Base-by-base conservation (phyloP, 2,329 filamentous ascomycete genomes). In the Penicillium occitanis region DNA sequence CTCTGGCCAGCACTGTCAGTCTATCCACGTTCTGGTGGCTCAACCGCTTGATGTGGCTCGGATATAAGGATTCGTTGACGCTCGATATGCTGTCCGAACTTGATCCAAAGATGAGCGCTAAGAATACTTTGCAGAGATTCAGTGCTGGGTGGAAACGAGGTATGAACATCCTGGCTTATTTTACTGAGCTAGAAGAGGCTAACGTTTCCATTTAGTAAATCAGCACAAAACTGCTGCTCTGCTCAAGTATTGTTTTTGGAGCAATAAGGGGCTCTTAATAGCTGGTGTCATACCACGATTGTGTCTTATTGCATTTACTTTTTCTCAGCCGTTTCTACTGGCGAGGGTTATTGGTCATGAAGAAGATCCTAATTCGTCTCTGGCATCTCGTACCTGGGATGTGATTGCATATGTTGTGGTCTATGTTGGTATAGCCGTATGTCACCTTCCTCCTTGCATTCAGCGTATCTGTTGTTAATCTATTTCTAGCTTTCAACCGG, bases 11-110 rank as follows among this genome's bases (percentile, higher is more conserved):
- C 5, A 50, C 30, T 11, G 50, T 61, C n/a, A 50, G 30, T 35
- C 22, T 37, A 48, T 35, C 28, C 10, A 22, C 28, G 7, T 85
- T 85, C 68, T 81, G 76, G 73, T 85, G 83, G 83, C 73, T 84
- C 37, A 81, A 79, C 46, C 75, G 76, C 2, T 70, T 85, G 3
- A 78, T 86, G 28, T 74, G 76, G n/a, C 73, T 74, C n/a, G 82
- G 83, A 0, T 84, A 79, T 73, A 75, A 73, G 2, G 78, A 76
- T 5, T 70, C 75, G 3, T 65, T 83, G 33, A 68, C 69, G 0
- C 70, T 82, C 0, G 74, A 80, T 5, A 80, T 83, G 62, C 72
- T 84, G 3, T 77, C 74, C 66, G 68, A 73, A 0, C 71, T 84
- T 40, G 82, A 85, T 67, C 80, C 82, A 61, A 73, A 80, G 60